Conservation (phyloP, 2,329 filamentous ascomycete genomes). For the Fusarium citri region DNA sequence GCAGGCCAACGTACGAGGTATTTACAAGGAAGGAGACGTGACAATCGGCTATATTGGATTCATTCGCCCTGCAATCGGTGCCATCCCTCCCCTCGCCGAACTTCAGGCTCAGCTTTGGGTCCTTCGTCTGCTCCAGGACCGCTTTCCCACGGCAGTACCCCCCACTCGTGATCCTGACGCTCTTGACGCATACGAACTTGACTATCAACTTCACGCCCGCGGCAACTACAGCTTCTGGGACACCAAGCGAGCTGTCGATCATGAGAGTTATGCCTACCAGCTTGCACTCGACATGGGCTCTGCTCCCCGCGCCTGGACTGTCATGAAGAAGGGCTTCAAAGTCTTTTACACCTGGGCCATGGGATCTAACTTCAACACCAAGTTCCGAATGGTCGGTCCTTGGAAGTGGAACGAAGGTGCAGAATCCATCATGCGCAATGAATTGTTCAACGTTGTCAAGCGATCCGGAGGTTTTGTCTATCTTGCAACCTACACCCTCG, state of each 20-base stretch:
- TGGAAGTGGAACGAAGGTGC: slow-evolving; percentile 55
- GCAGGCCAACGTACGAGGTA: slow-evolving; percentile 63
- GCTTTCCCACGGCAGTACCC: slow-evolving; percentile 41
- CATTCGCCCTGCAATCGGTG: slow-evolving; percentile 57
- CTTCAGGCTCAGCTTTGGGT: slow-evolving; percentile 63
- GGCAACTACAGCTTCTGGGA: slow-evolving; percentile 50
- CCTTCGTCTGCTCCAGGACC: slow-evolving; percentile 52
- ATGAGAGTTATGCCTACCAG: slow-evolving; percentile 63
- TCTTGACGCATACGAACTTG: slow-evolving; percentile 52
- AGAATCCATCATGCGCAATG: slow-evolving; percentile 53
- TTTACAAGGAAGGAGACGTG: slow-evolving; percentile 59
- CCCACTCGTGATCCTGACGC: slow-evolving; percentile 33
- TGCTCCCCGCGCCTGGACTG: slow-evolving; percentile 53
- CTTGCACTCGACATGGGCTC: slow-evolving; percentile 60
- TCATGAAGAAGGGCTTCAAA: slow-evolving; percentile 53
- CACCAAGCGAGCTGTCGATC: slow-evolving; percentile 58
- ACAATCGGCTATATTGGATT: slow-evolving; percentile 61
- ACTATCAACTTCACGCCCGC: slow-evolving; percentile 55
- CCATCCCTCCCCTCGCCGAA: slow-evolving; percentile 62
- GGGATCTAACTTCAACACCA: slow-evolving; percentile 62
- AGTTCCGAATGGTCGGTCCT: slow-evolving; percentile 60
- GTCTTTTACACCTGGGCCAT: slow-evolving; percentile 60
- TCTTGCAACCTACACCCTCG: slow-evolving; percentile 51
- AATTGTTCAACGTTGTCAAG: slow-evolving; percentile 55
- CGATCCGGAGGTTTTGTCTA: slow-evolving; percentile 53